Evolutionary conservation across 805 yeast species (phyloP), one percentile per base, ranked within the genome.

Genomic region (Kluyveromyces wickerhamii): DNA sequence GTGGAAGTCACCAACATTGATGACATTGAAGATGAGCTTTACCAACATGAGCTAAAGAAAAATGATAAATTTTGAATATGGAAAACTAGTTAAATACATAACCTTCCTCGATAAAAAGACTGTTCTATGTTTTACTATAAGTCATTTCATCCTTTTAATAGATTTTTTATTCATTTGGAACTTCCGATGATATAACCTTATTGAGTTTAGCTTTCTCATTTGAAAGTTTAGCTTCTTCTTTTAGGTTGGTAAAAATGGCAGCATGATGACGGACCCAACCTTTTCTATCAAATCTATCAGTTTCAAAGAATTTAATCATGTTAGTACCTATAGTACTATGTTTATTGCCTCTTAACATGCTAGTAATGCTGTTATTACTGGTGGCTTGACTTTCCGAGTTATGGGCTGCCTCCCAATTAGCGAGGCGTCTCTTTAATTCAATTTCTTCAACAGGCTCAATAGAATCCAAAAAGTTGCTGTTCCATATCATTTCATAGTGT

Each of bases 401-500:
- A 17, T 48, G 53, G 5, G 62, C 45, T 7, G 52, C 54, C 48
- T 86, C 95, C 94, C 94, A 82, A 47, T 75, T 74, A 15, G 59
- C 53, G 24, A 88, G 63, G 34, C 69, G 70, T 35, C 68, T 72
- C 31, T 72, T 63, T 32, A 88, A 54, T 4, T 72, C 70, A 24
- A 63, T 59, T 15, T 74, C 77, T 17, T 72, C 57, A 4, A 71
- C 72, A 0, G 95, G 95, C 20, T 64, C 66, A 22, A 71, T 61
- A 5, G 87, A 71, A 50, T 86, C 95, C 27, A 77, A 43, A 30
- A 52, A 68, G 49, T 86, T 86, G 9, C 95, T 78, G 51, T 88
- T 88, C 76, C 79, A 81, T 8, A 86, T 51, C 21, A 77, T 73
- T 37, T 80, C 74, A 62, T 77, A 88, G 44, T 87, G 89, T 41